Conservation (phyloP, 2,329 filamentous ascomycete genomes). For the Aspergillus pseudonomiae region DNA sequence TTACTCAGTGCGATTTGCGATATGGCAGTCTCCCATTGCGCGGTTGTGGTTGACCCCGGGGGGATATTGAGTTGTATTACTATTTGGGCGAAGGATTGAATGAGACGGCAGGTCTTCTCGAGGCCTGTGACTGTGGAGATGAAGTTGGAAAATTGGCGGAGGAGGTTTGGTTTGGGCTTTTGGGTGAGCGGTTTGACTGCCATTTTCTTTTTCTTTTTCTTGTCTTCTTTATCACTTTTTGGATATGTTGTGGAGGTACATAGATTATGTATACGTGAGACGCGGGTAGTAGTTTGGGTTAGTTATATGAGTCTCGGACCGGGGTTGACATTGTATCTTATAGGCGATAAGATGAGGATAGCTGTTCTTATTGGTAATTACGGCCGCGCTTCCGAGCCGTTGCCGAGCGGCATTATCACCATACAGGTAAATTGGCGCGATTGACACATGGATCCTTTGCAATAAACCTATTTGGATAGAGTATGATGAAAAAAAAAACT, state of each 20-base stretch:
- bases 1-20: slow-evolving; percentile 46
- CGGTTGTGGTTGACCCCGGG: slow-evolving; percentile 26
- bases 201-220: neutral
- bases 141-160: slow-evolving; percentile 32
- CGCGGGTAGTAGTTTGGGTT: neutral
- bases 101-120: slow-evolving; percentile 39
- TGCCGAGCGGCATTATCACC: neutral
- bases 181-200: neutral
- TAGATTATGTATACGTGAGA: neutral
- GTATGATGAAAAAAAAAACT: no score
- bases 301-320: neutral
- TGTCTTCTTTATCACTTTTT: neutral
- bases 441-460: neutral
- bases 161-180: neutral
- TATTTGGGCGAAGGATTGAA: slow-evolving; percentile 36
- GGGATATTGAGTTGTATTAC: slow-evolving; percentile 21
- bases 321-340: neutral
- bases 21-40: slow-evolving; percentile 36
- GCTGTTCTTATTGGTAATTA: slow-evolving; percentile 2
- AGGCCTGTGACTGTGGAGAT: slow-evolving; percentile 31
- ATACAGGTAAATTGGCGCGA: neutral
- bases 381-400: neutral
- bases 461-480: no score
- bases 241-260: neutral
- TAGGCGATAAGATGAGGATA: slow-evolving; percentile 1